Evolutionary conservation across 73 alveolate species (phyloP), one percentile per base, ranked within the genome.

Genomic region (Paramecium sonneborni): DNA sequence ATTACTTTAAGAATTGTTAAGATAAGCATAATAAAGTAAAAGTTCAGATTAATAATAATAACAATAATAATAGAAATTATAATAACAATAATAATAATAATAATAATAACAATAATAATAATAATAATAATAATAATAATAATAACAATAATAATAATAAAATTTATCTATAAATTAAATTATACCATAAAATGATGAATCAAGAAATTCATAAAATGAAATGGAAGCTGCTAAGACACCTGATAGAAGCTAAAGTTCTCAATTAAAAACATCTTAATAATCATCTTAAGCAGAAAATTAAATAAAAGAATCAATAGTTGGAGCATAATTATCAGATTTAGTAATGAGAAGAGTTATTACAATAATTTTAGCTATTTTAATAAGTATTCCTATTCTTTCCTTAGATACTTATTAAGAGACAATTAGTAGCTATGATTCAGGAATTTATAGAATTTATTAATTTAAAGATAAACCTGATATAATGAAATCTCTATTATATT

Each of bases 301-400:
- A 72, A 37, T 72, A 12, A 92, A 97, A 82, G 99, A 98, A 91
- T 91, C 97, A 56, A 95, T 96, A 67, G 98, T 98, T 21, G 99
- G 99, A 39, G 97, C 96, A 86, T 92, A 96, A 55, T 95, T 98
- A 46, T 95, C 98, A 41, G 98, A 98, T 30, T 92, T 92, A 68
- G 97, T 98, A 14, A 97, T 98, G 39, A 92, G 96, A 93, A 96
- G 98, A 93, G 98, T 98, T 30, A 96, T 98, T 15, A 85, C 97
- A 2, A 89, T 98, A 43, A 97, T 98, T 15, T 95, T 98, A 24
- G 95, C 95, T 57, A 97, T 97, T 95, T 85, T 98, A 41, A 52
- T 98, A 24, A 85, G 95, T 10, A 90, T 95, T 12, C 97, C 98
- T 10, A 55, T 95, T 23, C 96, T 96, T 88, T 43, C 95, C 11